phyloP scores from a whole-genome alignment of 2,329 filamentous ascomycete species.

The Colletotrichum chrysophilum region DNA sequence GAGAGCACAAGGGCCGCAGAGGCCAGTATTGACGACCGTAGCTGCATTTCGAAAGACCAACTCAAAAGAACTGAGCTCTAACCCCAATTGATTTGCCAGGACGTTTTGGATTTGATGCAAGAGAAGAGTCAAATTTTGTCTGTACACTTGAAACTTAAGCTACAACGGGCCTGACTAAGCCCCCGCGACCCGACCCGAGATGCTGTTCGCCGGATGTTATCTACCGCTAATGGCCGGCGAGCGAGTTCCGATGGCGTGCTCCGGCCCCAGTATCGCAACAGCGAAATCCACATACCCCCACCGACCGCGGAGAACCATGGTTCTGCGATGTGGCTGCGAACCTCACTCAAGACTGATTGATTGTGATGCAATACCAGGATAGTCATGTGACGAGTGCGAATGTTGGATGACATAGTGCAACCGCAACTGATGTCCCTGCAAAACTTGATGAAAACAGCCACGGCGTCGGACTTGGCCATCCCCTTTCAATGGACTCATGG shows the following conservation, averaged over 20 bases:
- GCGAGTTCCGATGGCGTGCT: conserved; percentile 17
- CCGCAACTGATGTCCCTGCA: neutral
- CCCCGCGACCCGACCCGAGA: neutral
- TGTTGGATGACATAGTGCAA: neutral
- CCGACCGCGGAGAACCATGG: neutral
- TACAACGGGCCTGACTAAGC: neutral
- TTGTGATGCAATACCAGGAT: neutral
- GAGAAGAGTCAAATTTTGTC: neutral
- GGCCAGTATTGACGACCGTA: neutral
- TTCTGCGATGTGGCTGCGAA: neutral
- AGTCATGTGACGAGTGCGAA: neutral
- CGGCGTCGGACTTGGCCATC: neutral
- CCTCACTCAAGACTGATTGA: neutral
- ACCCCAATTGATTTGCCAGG: neutral
- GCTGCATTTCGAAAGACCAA: neutral
- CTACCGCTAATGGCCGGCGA: neutral
- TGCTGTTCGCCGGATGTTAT: neutral
- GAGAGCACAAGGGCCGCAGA: neutral
- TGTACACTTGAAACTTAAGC: neutral
- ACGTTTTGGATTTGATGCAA: neutral
- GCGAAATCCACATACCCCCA: neutral
- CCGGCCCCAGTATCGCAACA: neutral
- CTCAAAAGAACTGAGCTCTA: neutral
- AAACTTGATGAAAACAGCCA: neutral
- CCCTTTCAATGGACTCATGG: neutral